Evolutionary conservation across 441 rosid species (phyloP), one percentile per base, ranked within the genome.

Genomic region (Oxalis stricta): DNA sequence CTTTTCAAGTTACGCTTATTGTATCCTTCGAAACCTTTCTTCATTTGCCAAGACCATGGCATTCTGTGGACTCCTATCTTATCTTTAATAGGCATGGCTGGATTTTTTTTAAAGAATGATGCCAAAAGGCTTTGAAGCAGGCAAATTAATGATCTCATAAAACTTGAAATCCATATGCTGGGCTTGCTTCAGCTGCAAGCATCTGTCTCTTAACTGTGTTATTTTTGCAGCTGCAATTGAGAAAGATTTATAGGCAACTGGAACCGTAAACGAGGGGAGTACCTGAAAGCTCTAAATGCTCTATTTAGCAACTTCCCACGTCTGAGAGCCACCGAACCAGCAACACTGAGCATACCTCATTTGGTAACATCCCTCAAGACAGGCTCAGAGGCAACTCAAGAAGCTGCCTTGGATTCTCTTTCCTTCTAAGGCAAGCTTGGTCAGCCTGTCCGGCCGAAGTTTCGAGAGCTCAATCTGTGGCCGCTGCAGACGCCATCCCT

Each of bases 351-450:
- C 53, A 88, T 93, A 51, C 93, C 99, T 19, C 99, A 88, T 70
- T 65, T 93, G 44, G 99, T 93, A 41, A 73, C 96, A 12, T 78
- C 94, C 50, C 96, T 93, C 36, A 93, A 88, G 74, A 71, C 93
- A 24, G 93, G 94, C 32, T 80, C 96, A 18, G 99, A 93, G 70
- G 89, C 96, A 41, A 73, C 91, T 23, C 99, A 93, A 68, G 99
- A 93, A 72, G 99, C 99, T 65, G 94, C 99, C 24, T 62, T 93
- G 64, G 97, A 93, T 62, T 71, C 96, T 1, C 85, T 93, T 52
- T 84, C 52, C 96, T 93, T 64, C 86, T 93, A 32, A 68, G 99
- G 75, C 99, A 93, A 76, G 99, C 99, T 58, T 93, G 99, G 99
- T 78, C 97, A 41, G 99, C 99, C 0, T 93, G 99, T 63, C 86